phyloP scores from a whole-genome alignment of 129 eudicot genomes.

The Centaurea solstitialis region DNA sequence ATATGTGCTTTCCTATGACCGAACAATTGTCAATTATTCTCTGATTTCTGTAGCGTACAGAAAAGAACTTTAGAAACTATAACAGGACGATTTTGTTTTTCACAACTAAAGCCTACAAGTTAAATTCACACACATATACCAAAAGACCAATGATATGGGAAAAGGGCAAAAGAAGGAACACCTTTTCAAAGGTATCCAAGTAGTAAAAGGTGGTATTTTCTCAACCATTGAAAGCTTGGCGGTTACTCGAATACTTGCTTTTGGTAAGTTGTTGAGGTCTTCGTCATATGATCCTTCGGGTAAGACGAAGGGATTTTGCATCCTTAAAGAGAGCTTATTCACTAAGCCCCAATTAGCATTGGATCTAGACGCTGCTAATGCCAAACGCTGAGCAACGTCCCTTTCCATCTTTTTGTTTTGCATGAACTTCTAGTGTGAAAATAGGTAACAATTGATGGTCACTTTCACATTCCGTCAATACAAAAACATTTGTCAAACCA shows the following conservation, averaged over 20 bases:
- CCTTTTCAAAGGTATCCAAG: no score
- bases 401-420: no score
- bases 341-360: conserved; percentile 17
- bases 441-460: no score
- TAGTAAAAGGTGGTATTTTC: conserved; percentile 40
- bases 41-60: conserved; percentile 57
- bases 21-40: conserved; percentile 76
- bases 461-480: no score
- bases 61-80: conserved; percentile 27
- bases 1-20: conserved; percentile 66
- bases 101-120: not conserved
- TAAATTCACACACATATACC: not conserved
- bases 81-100: not conserved
- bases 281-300: conserved; percentile 36
- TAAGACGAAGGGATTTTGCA: conserved; percentile 39
- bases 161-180: not conserved
- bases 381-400: no score
- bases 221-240: conserved; percentile 51
- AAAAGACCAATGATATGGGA: not conserved
- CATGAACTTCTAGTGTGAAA: no score
- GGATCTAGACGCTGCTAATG: no score
- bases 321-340: conserved; percentile 48
- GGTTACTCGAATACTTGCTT: no score
- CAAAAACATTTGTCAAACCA: no score
- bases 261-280: conserved; percentile 20